Base-by-base conservation (phyloP, 2,329 filamentous ascomycete genomes). In the Emmonsiellopsis sp. region DNA sequence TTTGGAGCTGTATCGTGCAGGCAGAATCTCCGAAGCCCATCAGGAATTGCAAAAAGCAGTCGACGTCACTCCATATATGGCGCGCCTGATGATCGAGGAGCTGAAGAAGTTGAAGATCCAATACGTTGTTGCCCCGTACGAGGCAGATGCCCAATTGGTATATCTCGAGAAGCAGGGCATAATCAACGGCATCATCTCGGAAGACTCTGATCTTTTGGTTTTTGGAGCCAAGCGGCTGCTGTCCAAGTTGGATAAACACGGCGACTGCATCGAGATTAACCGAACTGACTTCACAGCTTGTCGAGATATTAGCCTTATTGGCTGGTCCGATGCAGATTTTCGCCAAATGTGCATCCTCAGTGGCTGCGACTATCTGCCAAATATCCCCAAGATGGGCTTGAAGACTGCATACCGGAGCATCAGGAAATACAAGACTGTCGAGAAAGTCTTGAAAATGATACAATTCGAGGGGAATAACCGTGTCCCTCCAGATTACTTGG, bases 51-150 rank as follows among this genome's bases (percentile, higher is more conserved):
- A 97, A 66, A 98, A 97, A 69, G 87, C 91, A 45, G 86, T 97
- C 56, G 93, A 98, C 68, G 84, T 98, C 38, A 97, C 93, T 1
- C 92, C 94, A 2, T 85, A 93, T 63, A 98, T 98, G 94, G 93
- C 93, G 7, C 83, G 88, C 6, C 80, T 87, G 60, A 74, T 97
- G 51, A 98, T 98, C 55, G 90, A 96, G 61, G 89, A 95, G 67
- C 77, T 97, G 63, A 96, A 94, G 72, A 82, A 82, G 63, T 75
- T 85, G 63, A 79, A 83, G 40, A 79, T 98, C 13, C 81, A 89
- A 54, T 97, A 95, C 66, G 79, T 98, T 53, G 94, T 98, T 15
- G 93, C 93, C 0, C 93, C 93, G 0, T 98, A 96, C 71, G 93
- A 98, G 75, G 93, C 93, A 46, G 93, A 98, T 70, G 86, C 92